A percentile compares a stretch with the other conserved stretches of the same genome.
phyloP scores from a whole-genome alignment of 139 green algal genomes.

The Ettlia oleoabundans region DNA sequence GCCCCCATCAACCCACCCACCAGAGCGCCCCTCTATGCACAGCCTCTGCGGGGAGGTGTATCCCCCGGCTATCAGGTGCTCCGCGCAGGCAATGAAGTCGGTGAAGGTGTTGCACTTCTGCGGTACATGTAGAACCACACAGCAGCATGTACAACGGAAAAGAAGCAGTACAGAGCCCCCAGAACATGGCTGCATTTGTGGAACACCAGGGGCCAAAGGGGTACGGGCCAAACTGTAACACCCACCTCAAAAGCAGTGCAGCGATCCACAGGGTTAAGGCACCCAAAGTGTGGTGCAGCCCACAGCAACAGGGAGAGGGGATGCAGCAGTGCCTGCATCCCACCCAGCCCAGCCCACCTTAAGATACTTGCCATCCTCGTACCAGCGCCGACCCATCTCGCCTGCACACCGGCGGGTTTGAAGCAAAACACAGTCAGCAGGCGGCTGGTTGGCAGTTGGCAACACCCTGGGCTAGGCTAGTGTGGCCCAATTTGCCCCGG shows the following conservation, averaged over 20 bases:
- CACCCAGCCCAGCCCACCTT: conserved; percentile 64
- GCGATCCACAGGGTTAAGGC: no score
- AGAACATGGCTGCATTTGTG: no score
- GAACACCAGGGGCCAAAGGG: no score
- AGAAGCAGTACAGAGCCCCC: neutral
- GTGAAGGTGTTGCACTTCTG: conserved; percentile 37
- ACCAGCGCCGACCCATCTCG: conserved; percentile 85
- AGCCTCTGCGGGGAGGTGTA: conserved; percentile 60
- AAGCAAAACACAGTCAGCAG: neutral
- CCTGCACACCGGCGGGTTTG: conserved; percentile 14
- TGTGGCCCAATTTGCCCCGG: neutral
- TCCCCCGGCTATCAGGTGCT: conserved; percentile 66
- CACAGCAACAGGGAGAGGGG: no score
- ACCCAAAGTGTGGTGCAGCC: no score
- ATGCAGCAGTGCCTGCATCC: no score
- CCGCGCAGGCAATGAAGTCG: conserved; percentile 81
- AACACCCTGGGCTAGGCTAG: no score
- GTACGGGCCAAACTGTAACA: no score
- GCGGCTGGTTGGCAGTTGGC: neutral
- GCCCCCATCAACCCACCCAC: no score
- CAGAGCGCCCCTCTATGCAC: conserved; percentile 75
- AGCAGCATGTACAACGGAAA: neutral
- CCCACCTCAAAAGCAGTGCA: no score
- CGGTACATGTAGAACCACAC: neutral
- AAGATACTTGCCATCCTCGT: conserved; percentile 79